Evolutionary conservation across 2,329 filamentous ascomycete genomes (phyloP), one percentile per base, ranked within the genome.

Genomic region (Phyllosticta citriasiana): DNA sequence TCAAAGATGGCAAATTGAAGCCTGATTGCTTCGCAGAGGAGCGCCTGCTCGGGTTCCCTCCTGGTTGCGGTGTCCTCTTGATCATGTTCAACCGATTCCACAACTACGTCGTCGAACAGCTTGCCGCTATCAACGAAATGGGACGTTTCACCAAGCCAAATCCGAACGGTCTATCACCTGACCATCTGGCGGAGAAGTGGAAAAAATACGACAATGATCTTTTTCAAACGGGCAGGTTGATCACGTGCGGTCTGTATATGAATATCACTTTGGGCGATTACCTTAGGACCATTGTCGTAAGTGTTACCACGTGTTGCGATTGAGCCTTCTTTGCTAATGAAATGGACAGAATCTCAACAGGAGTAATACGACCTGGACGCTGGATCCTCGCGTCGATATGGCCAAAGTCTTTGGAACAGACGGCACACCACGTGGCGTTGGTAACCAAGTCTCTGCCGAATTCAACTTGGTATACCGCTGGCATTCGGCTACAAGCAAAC

Each of bases 401-500:
- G 85, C 82, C 50, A 80, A 80, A 80, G 68, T 67, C 56, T 74
- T 78, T 65, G 85, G 79, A 8, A 78, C 77, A 27, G 73, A 81
- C 1, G 82, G 83, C 0, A 83, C 84, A 0, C 84, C 88, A 57
- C 80, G 84, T 16, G 90, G 89, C 57, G 84, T 88, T 0, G 90
- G 90, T 59, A 95, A 93, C 68, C 84, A 87, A 65, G 88, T 92
- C 9, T 92, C 88, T 0, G 88, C 88, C 4, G 90, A 95, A 74
- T 95, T 95, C 78, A 94, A 93, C 69, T 80, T 95, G 9, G 86
- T 88, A 67, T 95, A 95, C 72, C 83, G 90, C 65, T 94, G 89
- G 89, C 90, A 94, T 76, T 90, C 88, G 6, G 86, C 87, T 66
- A 88, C 92, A 66, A 81, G 80, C 59, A 81, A 83, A 61, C 85